Evolutionary conservation across 1,284 basidiomycete species (phyloP).

Genomic region (Sporisorium reilianum): DNA sequence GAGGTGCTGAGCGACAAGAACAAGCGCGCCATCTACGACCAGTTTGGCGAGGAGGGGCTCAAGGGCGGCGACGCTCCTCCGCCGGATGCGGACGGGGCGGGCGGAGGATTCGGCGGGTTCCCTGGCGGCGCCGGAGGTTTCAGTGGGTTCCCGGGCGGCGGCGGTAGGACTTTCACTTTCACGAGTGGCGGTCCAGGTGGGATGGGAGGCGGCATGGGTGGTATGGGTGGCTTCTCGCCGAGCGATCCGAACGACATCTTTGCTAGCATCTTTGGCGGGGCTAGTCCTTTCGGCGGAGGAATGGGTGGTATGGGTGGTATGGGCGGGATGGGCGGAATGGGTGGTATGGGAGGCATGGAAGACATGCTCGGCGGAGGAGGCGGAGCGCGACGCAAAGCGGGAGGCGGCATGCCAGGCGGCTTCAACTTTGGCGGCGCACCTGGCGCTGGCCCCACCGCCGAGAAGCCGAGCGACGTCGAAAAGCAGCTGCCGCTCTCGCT

Average conservation of each 20-base stretch:
- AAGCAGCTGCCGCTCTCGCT: slow-evolving; percentile 88
- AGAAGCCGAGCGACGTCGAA: slow-evolving; percentile 76
- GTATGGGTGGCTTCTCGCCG: slow-evolving; percentile 63
- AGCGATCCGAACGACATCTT: slow-evolving; percentile 92
- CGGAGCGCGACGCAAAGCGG: slow-evolving; percentile 29
- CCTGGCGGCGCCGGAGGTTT: slow-evolving; percentile 25
- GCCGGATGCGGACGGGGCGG: slow-evolving; percentile 68
- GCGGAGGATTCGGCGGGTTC: slow-evolving; percentile 51
- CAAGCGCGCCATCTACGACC: slow-evolving; percentile 92
- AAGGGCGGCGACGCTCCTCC: slow-evolving; percentile 74
- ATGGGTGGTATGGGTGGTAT: slow-evolving; percentile 57
- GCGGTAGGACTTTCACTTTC: slow-evolving; percentile 59
- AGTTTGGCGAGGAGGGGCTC: slow-evolving; percentile 94
- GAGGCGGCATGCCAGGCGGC: slow-evolving; percentile 13
- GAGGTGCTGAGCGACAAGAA: slow-evolving; percentile 94
- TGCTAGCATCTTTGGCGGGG: slow-evolving; percentile 74
- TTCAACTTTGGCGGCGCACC: slow-evolving; percentile 39
- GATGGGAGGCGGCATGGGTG: slow-evolving; percentile 46
- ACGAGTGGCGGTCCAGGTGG: slow-evolving; percentile 34
- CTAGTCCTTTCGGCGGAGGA: slow-evolving; percentile 53
- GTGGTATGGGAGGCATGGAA: slow-evolving; percentile 59
- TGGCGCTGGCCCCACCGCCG: slow-evolving; percentile 23
- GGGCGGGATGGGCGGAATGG: slow-evolving; percentile 61
- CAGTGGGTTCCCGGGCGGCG: slow-evolving; percentile 24
- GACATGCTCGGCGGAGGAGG: slow-evolving; percentile 58